Evolutionary conservation across 169 alveolate genomes (phyloP).

Genomic region (Plasmodium malariae): DNA sequence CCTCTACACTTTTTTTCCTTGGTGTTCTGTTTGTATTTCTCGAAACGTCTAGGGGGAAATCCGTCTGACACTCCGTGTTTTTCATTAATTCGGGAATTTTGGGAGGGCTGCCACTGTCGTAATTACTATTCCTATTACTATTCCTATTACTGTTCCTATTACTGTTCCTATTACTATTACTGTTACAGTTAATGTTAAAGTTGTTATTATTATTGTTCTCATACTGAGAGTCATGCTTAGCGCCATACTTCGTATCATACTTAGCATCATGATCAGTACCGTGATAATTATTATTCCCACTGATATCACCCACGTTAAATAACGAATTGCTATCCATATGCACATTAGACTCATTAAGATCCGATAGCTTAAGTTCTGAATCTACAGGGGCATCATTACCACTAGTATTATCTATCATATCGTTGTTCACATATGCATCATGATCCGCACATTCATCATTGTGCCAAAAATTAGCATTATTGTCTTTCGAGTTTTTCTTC

Average conservation of each 20-base stretch:
- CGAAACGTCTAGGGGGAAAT: constrained; percentile 33
- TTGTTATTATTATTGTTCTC: neutral
- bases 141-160: neutral
- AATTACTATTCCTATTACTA: neutral
- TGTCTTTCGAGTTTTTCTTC: neutral
- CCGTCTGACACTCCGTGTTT: constrained; percentile 64
- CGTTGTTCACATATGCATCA: neutral
- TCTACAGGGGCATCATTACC: neutral
- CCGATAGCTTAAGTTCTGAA: constrained; percentile 11
- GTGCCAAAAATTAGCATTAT: neutral
- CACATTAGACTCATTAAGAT: constrained; percentile 2
- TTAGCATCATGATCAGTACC: too few relatives aligned
- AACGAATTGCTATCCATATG: neutral
- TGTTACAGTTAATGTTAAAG: neutral
- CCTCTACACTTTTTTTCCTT: constrained; percentile 68
- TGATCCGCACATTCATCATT: neutral
- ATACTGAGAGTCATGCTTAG: too few relatives aligned
- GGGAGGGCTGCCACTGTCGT: neutral
- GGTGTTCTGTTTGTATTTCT: constrained; percentile 65
- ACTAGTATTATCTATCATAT: neutral
- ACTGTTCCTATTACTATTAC: neutral
- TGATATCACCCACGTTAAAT: too few relatives aligned
- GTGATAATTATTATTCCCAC: too few relatives aligned
- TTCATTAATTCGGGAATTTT: constrained; percentile 19
- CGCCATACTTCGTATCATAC: too few relatives aligned